These are phyloP conservation scores for Escallonia herrerae DNA, from an alignment of 129 eudicot species.

Conservation along the genomic window DNA sequence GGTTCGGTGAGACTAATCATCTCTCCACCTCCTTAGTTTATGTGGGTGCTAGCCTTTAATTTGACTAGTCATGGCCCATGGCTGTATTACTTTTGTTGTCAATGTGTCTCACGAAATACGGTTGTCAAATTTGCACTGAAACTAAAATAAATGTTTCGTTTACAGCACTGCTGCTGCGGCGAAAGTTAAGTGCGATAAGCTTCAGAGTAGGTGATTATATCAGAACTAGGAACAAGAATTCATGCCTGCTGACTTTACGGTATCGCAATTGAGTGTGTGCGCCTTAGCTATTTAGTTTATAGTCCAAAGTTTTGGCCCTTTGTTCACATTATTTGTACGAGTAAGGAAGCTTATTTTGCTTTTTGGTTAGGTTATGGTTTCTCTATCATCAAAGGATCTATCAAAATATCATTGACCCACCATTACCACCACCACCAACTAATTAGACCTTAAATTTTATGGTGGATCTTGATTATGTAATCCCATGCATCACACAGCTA, in stretches of 20 bases:
- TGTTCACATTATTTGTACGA: conserved; percentile 23
- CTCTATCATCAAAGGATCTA: conserved; percentile 9
- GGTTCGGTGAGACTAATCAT: conserved; percentile 26
- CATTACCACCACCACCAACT: conserved; percentile 18
- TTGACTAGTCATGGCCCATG: too few relatives aligned
- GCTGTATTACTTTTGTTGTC: background rate
- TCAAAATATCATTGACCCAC: conserved; percentile 4
- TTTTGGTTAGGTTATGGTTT: conserved; percentile 21
- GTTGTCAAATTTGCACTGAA: conserved; percentile 30
- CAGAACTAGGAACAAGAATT: conserved; percentile 7
- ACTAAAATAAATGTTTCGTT: too few relatives aligned
- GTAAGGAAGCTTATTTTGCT: conserved; percentile 27
- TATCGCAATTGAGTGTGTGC: background rate
- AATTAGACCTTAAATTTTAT: conserved; percentile 4
- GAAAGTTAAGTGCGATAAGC: too few relatives aligned
- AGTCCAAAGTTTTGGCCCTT: conserved; percentile 25
- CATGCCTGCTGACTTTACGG: background rate
- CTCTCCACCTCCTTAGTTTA: background rate
- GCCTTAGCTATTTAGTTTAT: background rate
- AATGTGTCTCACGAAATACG: conserved; percentile 18
- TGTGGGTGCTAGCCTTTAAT: background rate
- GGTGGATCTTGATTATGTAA: background rate
- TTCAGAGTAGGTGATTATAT: too few relatives aligned
- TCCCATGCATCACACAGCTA: conserved; percentile 6
- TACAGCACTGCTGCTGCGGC: too few relatives aligned